phyloP scores from a whole-genome alignment of 495 filamentous ascomycete genomes.

The Tuber melanosporum region DNA sequence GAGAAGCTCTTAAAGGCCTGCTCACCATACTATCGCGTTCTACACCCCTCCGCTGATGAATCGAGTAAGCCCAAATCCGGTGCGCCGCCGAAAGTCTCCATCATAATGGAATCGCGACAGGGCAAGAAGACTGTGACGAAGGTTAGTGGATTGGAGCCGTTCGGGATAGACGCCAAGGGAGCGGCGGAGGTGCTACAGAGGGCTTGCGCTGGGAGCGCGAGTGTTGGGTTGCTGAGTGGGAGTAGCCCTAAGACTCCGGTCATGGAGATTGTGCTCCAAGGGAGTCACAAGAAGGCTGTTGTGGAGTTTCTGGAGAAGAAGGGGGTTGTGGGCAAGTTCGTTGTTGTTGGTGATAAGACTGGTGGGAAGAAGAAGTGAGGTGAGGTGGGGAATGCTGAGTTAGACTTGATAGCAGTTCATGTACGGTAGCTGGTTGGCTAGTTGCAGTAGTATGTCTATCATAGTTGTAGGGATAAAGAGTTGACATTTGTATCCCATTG shows the following conservation, averaged over 20 bases:
- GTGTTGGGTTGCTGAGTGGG: slow-evolving; percentile 56
- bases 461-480: not conserved
- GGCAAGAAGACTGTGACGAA: slow-evolving; percentile 65
- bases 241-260: slow-evolving; percentile 56
- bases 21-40: slow-evolving; percentile 53
- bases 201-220: slow-evolving; percentile 64
- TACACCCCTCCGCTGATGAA: slow-evolving; percentile 47
- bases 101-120: slow-evolving; percentile 59
- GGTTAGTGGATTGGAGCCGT: slow-evolving; percentile 57
- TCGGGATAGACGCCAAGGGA: slow-evolving; percentile 54
- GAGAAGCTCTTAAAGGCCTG: slow-evolving; percentile 54
- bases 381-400: not conserved
- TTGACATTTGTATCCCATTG: not conserved
- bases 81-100: slow-evolving; percentile 52
- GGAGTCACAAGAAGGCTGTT: slow-evolving; percentile 58
- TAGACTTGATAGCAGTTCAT: not conserved
- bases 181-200: slow-evolving; percentile 66
- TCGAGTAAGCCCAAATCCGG: slow-evolving; percentile 59
- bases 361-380: slow-evolving; percentile 54
- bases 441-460: not conserved
- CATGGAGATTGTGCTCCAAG: slow-evolving; percentile 67
- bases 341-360: slow-evolving; percentile 59
- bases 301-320: slow-evolving; percentile 56
- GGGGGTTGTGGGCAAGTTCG: slow-evolving; percentile 56
- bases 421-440: not conserved